These are phyloP conservation scores for Rehmannia glutinosa DNA, from an alignment of 257 asterid species.

Conservation along the genomic window DNA sequence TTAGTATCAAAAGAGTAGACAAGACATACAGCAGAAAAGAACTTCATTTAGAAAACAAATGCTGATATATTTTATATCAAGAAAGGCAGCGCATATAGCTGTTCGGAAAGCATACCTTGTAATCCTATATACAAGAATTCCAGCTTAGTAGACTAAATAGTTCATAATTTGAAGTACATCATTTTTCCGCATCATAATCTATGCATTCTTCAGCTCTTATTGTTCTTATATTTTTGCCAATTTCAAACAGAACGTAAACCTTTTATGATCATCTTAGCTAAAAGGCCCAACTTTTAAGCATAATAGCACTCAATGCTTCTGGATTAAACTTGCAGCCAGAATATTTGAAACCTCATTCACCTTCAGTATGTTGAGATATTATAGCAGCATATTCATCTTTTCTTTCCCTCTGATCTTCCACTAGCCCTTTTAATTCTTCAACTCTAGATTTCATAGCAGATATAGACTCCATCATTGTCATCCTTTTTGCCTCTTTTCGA, in stretches of 20 bases:
- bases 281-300: conserved; percentile 3
- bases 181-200: neutral
- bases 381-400: conserved; percentile 76
- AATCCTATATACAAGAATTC: neutral
- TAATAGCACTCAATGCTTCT: neutral
- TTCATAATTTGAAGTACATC: neutral
- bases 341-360: conserved; percentile 33
- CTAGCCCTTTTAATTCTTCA: conserved; percentile 53
- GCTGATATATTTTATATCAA: too few species aligned
- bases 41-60: neutral
- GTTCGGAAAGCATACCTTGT: too few species aligned
- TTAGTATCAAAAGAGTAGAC: neutral
- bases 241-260: neutral
- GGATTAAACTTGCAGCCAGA: conserved; percentile 14
- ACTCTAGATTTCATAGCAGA: conserved; percentile 54
- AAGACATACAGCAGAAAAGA: too few species aligned
- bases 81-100: too few species aligned
- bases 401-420: conserved; percentile 58
- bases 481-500: conserved; percentile 66
- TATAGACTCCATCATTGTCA: conserved; percentile 52
- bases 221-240: too few species aligned
- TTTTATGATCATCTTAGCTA: neutral
- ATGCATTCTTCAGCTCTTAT: neutral
- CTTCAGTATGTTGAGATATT: conserved; percentile 71
- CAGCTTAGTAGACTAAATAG: neutral